A percentile compares a stretch with the other conserved stretches of the same genome.
Conservation (phyloP, 2,329 filamentous ascomycete genomes). For the Pseudogymnoascus sp. region DNA sequence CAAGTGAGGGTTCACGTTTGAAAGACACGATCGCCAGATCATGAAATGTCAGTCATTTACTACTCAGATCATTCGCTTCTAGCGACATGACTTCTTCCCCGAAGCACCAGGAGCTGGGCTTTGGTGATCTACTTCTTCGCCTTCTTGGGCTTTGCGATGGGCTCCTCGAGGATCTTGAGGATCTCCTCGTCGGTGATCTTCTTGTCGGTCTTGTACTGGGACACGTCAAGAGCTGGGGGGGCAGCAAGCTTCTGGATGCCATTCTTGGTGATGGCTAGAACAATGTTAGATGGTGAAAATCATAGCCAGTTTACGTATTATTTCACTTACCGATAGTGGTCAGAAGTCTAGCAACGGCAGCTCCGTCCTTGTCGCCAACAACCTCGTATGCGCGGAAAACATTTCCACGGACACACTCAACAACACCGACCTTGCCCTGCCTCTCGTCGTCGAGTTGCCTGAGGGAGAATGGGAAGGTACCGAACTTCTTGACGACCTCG, state of each 20-base stretch:
- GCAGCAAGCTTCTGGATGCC: slow-evolving; percentile 79
- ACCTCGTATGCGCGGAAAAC: slow-evolving; percentile 95
- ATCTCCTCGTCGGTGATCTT: slow-evolving; percentile 96
- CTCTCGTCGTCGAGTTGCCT: slow-evolving; percentile 95
- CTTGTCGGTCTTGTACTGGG: slow-evolving; percentile 88
- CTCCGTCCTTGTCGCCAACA: slow-evolving; percentile 83
- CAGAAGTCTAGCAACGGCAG: slow-evolving; percentile 76
- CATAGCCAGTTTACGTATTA: neutral
- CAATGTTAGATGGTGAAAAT: slow-evolving; percentile 8
- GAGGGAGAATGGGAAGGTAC: slow-evolving; percentile 94
- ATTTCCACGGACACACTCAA: slow-evolving; percentile 89
- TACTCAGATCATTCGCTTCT: neutral
- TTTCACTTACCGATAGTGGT: slow-evolving; percentile 77
- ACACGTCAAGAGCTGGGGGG: slow-evolving; percentile 66
- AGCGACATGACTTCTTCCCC: neutral
- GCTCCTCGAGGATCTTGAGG: slow-evolving; percentile 86
- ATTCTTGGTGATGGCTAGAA: slow-evolving; percentile 89
- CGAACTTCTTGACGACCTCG: slow-evolving; percentile 95
- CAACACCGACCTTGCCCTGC: slow-evolving; percentile 87
- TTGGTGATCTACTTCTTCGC: slow-evolving; percentile 42
- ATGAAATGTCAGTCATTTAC: slow-evolving; percentile 3
- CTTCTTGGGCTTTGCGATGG: slow-evolving; percentile 76
- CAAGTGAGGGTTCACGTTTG: neutral
- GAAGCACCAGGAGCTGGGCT: neutral
- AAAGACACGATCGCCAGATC: neutral